Conservation (phyloP, 176 grass and related monocot species). For the Elymus sibiricus region DNA sequence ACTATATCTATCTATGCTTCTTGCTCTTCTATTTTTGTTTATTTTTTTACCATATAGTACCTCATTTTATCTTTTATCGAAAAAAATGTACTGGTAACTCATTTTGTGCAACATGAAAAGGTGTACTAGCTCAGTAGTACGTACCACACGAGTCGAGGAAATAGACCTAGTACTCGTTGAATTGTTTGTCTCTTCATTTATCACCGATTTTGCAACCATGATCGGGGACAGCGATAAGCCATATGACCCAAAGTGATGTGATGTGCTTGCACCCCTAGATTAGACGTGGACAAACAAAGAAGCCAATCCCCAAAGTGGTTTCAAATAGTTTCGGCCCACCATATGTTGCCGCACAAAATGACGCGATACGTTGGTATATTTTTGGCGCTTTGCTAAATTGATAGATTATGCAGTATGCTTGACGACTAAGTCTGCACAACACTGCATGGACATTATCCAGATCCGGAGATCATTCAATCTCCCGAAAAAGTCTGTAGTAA, state of each 20-base stretch:
- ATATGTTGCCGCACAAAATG: not conserved
- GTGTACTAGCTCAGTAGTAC: too few relatives aligned
- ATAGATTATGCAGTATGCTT: not conserved
- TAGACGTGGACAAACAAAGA: not conserved
- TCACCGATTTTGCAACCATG: not conserved
- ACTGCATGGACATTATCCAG: not conserved
- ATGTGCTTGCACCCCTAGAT: not conserved
- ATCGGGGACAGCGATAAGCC: not conserved
- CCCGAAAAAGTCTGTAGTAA: not conserved
- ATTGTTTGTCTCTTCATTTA: not conserved
- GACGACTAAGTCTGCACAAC: not conserved
- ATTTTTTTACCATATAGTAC: not conserved
- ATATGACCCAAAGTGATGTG: constrained; percentile 19
- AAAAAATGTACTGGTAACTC: too few relatives aligned
- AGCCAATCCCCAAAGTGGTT: not conserved
- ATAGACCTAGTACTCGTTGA: not conserved
- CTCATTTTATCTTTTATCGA: too few relatives aligned
- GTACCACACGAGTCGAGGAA: not conserved
- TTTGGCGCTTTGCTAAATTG: not conserved
- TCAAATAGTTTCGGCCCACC: not conserved
- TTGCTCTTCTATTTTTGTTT: not conserved
- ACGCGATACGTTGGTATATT: not conserved
- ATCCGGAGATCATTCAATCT: not conserved
- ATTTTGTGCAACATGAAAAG: not conserved
- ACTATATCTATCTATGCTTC: not conserved